Evolutionary conservation across 331 rosid species (phyloP), one percentile per base, ranked within the genome.

Genomic region (Ulmus americana): DNA sequence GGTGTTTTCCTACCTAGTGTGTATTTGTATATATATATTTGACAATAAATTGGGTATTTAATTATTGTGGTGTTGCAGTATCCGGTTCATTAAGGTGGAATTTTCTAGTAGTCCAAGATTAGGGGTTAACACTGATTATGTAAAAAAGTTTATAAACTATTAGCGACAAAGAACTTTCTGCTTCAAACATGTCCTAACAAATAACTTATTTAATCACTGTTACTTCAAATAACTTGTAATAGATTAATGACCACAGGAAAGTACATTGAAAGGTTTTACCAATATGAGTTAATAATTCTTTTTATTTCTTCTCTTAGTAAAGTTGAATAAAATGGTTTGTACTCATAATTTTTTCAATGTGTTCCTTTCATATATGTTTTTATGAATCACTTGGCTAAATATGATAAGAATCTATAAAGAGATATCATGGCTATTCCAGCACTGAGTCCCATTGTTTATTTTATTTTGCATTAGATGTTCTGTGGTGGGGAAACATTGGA

Each of bases 321-420:
- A n/a, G 13, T 45, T 22, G 53, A 61, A 43, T 60, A 49, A 40
- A 22, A 50, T 1, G 57, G 35, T 41, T 58, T 28, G 35, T 28
- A 1, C 2, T 28, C 35, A 28, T 28, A 12, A 10, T 55, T 10
- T 55, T 22, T 53, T 18, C 35, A 28, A 10, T 40, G 35, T 63
- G 13, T 54, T 41, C 18, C 2, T 55, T 52, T 57, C 20, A 57
- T 10, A 42, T 3, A 53, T 66, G 41, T 18, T 8, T 45, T 46
- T 63, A 18, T 46, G 2, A 41, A 46, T 45, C 43, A 54, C n/a
- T 18, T 39, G 8, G 12, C 43, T 54, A 15, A 14, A 35, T 43
- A 64, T 48, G 59, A 39, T 48, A 39, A 63, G 20, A 50, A 59
- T 55, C 60, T 65, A 39, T 40, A 42, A 63, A 66, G 63, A 42